Base-by-base conservation (phyloP, 805 yeast species). In the Nakazawaea holstii region DNA sequence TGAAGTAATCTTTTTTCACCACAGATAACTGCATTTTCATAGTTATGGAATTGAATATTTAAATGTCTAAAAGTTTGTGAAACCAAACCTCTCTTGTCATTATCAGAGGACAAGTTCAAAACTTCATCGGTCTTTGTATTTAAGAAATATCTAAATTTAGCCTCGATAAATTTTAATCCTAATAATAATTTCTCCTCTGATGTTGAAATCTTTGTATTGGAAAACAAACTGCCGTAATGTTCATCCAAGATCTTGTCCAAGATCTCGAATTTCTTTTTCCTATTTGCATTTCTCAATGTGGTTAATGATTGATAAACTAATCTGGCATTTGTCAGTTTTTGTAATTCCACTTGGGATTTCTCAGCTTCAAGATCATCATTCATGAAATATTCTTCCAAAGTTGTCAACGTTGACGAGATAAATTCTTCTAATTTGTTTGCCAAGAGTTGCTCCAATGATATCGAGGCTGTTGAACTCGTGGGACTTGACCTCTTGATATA, bases 1-100 rank as follows among this genome's bases (percentile, higher is more conserved):
- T 88, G 89, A 37, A 92, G 66, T 48, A 81, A 74, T 39, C 83
- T 50, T 3, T 61, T 50, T 9, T 58, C 41, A 3, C 83, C 82
- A 9, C 68, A 59, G 6, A 59, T 55, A 6, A 67, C 54, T 1
- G 84, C 83, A 24, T 59, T 59, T 27, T 73, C 75, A 52, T 74
- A 76, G 55, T 76, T 73, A 56, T 70, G 73, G 37, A 71, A 63
- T 28, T 70, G 67, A 17, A 69, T 62, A 29, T 62, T 58, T 15
- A 66, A 49, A 24, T 55, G 54, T 35, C 57, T 52, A 37, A 53
- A 35, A 17, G 50, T 33, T 30, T 45, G 40, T 6, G 45, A 41
- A 5, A 40, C 50, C 37, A 46, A 11, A 13, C 31, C 44, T 40
- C 49, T 45, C 15, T 45, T 45, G 8, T 49, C 43, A 10, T 37